Percentiles rank a stretch among this genome's conserved stretches.
Conservation (phyloP, 306 rosid species). For the apple (Malus domestica) region DNA sequence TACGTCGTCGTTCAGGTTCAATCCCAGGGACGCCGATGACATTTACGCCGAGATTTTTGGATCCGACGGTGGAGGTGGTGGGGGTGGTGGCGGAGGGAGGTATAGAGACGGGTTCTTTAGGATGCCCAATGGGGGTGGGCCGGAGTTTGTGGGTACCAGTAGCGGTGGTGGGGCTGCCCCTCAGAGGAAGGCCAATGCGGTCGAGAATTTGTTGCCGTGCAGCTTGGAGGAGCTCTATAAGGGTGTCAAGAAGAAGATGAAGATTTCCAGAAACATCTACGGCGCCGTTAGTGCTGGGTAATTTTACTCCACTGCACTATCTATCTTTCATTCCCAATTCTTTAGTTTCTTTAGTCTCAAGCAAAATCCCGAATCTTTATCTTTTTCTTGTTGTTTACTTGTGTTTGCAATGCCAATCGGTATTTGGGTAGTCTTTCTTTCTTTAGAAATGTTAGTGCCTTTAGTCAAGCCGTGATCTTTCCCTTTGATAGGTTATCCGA, state of each 20-base stretch:
- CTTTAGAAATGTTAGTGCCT: background rate
- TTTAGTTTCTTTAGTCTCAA: background rate
- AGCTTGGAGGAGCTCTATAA: constrained; percentile 81
- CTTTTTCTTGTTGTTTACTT: background rate
- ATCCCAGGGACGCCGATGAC: constrained; percentile 64
- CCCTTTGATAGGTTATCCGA: background rate
- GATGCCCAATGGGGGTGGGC: constrained; percentile 30
- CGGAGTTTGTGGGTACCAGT: constrained; percentile 7
- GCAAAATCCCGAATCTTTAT: background rate
- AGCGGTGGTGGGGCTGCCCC: background rate
- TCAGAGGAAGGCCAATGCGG: constrained; percentile 51
- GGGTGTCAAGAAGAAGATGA: constrained; percentile 83
- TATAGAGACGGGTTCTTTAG: constrained; percentile 49
- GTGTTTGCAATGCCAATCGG: background rate
- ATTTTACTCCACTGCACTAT: background rate
- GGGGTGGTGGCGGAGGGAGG: constrained; percentile 23
- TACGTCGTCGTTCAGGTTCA: constrained; percentile 44
- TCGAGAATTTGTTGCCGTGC: constrained; percentile 60
- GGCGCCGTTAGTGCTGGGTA: constrained; percentile 73
- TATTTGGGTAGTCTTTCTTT: background rate
- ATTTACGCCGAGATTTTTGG: constrained; percentile 79
- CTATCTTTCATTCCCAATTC: background rate
- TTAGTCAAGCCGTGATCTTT: background rate
- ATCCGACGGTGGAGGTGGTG: constrained; percentile 17
- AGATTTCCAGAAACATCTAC: constrained; percentile 62